Base-by-base conservation (phyloP, 345 rosid genomes). In the Capsella bursapastoris region DNA sequence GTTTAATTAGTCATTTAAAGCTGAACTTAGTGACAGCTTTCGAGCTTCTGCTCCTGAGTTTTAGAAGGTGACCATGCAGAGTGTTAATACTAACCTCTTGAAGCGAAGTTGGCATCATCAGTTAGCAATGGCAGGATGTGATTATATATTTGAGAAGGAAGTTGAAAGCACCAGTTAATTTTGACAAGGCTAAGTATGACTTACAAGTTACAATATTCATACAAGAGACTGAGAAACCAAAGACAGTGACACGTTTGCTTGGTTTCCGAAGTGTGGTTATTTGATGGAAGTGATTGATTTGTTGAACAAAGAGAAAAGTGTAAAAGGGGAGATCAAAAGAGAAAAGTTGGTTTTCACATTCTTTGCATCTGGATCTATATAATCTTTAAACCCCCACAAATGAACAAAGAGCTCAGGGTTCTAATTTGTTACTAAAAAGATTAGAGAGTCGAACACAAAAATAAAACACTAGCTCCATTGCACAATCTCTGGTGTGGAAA, bases 321-420 rank as follows among this genome's bases (percentile, higher is more conserved):
- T 22, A 22, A 22, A 22, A 22, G 25, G 25, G 25, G 53, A 29
- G 53, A 64, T 9, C 40, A 57, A 48, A 64, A 50, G 31, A 60
- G 18, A 51, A 52, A 7, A 62, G 11, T 6, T 18, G 45, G 37
- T 14, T 22, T 41, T 50, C 70, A 51, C 16, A 60, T 61, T 72
- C 7, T 62, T 27, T 49, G 62, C 25, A 43, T 62, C 22, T 40
- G 44, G 27, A 53, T 5, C 64, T 63, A 64, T 18, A 53, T 18
- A 53, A 53, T 28, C 48, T 43, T 7, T 25, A 49, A 55, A 40
- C 8, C 18, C 47, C 47, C 8, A 49, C 8, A 66, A 49, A 51
- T 66, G 71, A 66, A 40, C 40, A 41, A 11, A 32, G 32, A 63
- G 50, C 6, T 69, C 64, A 59, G 32, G 43, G 74, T 48, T 70